Conservation (phyloP, 345 rosid genomes). For the Eucalyptus brandiana region DNA sequence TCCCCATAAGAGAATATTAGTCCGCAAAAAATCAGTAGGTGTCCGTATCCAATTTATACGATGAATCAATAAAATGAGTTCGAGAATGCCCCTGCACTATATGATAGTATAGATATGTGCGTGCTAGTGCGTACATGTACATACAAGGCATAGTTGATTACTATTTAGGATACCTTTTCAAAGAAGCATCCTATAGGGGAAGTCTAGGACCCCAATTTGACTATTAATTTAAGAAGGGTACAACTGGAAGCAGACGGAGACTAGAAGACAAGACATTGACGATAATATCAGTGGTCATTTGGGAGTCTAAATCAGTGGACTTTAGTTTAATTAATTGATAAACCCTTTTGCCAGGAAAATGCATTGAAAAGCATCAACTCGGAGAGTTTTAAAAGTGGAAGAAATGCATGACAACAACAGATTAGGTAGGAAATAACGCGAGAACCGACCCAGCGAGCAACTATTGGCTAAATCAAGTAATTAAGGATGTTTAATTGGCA, state of each 20-base stretch:
- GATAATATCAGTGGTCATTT: neutral
- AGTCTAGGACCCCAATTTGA: neutral
- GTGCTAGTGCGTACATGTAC: neutral
- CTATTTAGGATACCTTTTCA: neutral
- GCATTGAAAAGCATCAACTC: neutral
- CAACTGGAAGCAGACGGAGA: neutral
- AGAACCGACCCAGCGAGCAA: neutral
- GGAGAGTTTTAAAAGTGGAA: neutral
- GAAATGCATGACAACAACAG: neutral
- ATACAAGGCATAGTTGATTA: neutral
- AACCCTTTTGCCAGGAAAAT: neutral
- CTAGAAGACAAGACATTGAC: neutral
- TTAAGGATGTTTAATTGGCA: neutral
- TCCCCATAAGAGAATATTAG: too few species aligned
- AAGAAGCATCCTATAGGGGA: neutral
- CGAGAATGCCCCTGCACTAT: rapidly evolving
- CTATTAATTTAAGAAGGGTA: neutral
- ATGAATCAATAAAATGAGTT: neutral
- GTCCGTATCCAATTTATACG: neutral
- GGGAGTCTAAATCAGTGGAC: neutral
- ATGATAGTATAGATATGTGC: too few species aligned
- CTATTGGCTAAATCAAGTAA: neutral
- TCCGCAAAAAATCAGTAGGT: neutral
- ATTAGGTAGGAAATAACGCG: neutral
- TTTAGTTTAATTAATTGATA: neutral